phyloP scores from a whole-genome alignment of 164 flowering plant species.

The Nymphaea colorata region DNA sequence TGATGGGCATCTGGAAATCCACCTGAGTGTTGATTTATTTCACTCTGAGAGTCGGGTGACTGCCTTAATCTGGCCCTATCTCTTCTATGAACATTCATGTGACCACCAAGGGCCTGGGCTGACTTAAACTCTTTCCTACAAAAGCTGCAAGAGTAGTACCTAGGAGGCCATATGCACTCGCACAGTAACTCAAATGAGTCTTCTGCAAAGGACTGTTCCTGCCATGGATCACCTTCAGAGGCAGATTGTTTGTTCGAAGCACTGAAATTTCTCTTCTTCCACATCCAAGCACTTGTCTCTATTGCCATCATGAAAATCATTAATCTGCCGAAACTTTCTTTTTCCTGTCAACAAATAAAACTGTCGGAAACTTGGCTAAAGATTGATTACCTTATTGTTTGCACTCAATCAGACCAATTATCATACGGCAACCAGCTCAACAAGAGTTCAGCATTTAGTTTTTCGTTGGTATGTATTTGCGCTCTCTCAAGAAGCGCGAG shows the following conservation, averaged over 20 bases:
- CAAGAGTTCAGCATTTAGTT: too few relatives aligned
- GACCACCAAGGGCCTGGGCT: constrained; percentile 61
- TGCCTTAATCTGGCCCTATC: constrained; percentile 34
- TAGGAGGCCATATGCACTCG: constrained; percentile 79
- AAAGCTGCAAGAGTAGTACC: constrained; percentile 45
- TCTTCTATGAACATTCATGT: constrained; percentile 57
- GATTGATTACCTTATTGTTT: too few relatives aligned
- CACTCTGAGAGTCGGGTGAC: not conserved
- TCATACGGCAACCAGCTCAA: too few relatives aligned
- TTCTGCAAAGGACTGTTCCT: constrained; percentile 86
- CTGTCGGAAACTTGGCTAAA: too few relatives aligned
- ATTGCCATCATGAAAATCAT: too few relatives aligned
- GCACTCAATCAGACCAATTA: too few relatives aligned
- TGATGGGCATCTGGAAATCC: too few relatives aligned
- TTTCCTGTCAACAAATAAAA: too few relatives aligned
- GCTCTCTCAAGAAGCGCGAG: too few relatives aligned
- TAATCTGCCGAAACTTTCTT: too few relatives aligned
- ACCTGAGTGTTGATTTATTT: too few relatives aligned
- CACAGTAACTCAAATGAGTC: constrained; percentile 71
- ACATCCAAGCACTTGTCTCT: constrained; percentile 35
- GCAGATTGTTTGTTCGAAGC: constrained; percentile 16
- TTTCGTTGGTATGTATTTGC: too few relatives aligned
- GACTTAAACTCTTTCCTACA: constrained; percentile 56
- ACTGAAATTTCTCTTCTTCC: constrained; percentile 31
- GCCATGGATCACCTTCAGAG: constrained; percentile 48